phyloP scores from a whole-genome alignment of 306 rosid genomes.

The Prunus mongolica region DNA sequence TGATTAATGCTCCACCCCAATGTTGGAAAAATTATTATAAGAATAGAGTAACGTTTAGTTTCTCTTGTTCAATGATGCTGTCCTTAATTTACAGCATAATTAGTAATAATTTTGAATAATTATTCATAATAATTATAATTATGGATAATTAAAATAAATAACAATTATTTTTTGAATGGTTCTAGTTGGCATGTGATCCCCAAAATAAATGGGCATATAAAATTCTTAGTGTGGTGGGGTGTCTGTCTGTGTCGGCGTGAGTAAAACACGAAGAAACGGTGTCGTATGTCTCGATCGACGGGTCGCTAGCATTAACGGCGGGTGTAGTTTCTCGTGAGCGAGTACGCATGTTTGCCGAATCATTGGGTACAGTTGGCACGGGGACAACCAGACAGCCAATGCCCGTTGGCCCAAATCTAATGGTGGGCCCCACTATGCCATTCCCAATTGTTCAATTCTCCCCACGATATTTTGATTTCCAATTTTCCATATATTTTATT shows the following conservation, averaged over 20 bases:
- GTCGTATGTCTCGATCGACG: not conserved
- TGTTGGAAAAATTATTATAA: not conserved
- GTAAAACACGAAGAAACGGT: not conserved
- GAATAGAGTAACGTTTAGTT: not conserved
- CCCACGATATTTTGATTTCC: not conserved
- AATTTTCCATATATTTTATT: no score
- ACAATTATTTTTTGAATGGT: not conserved
- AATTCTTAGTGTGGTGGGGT: not conserved
- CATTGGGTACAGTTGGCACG: conserved; percentile 7
- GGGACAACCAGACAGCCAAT: not conserved
- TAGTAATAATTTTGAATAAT: not conserved
- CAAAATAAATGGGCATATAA: not conserved
- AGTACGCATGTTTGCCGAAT: conserved; percentile 12
- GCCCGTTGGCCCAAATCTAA: not conserved
- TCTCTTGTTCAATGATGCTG: not conserved
- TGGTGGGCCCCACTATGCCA: not conserved
- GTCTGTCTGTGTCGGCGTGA: conserved; percentile 1
- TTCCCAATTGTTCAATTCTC: not conserved
- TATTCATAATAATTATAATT: not conserved
- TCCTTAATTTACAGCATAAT: not conserved
- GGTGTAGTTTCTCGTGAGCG: not conserved
- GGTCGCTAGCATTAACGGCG: not conserved
- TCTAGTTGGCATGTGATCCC: not conserved
- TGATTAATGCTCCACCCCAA: not conserved
- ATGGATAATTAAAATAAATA: not conserved